Percentiles rank a stretch among this genome's conserved stretches.
Conservation (phyloP, 352 stramenopile genomes). For the Globisporangium lucens region DNA sequence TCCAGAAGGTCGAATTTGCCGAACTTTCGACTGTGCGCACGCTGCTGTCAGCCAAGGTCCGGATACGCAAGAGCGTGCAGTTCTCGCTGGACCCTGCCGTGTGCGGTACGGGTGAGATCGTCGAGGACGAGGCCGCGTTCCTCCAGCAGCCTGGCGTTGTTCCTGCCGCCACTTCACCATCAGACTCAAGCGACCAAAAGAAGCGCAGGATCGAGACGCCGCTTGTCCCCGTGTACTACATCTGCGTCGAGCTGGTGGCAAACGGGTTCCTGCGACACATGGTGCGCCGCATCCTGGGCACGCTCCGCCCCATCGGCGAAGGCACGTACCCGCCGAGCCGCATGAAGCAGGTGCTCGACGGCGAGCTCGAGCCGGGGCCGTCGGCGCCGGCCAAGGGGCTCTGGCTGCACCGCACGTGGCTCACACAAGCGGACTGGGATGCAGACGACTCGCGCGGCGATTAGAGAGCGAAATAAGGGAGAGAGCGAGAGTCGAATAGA, state of each 20-base stretch:
- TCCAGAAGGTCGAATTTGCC: slow-evolving; percentile 54
- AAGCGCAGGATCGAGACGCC: slow-evolving; percentile 28
- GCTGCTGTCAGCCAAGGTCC: slow-evolving; percentile 57
- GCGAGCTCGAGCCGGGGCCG: slow-evolving; percentile 47
- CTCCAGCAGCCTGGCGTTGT: background rate
- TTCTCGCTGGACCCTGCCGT: slow-evolving; percentile 63
- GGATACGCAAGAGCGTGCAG: slow-evolving; percentile 57
- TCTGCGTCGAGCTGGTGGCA: slow-evolving; percentile 81
- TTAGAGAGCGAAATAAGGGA: slow-evolving; percentile 27
- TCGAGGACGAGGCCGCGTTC: slow-evolving; percentile 39
- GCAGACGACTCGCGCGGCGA: slow-evolving; percentile 32
- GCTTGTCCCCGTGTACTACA: slow-evolving; percentile 48
- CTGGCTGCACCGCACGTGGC: slow-evolving; percentile 84
- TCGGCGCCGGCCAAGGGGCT: slow-evolving; percentile 75
- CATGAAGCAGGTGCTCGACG: slow-evolving; percentile 71
- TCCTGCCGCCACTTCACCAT: background rate
- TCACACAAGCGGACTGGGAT: slow-evolving; percentile 73
- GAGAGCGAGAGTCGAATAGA: background rate
- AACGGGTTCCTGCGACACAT: slow-evolving; percentile 88
- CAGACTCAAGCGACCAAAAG: slow-evolving; percentile 30
- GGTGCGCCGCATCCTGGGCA: slow-evolving; percentile 84
- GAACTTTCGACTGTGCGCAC: slow-evolving; percentile 69
- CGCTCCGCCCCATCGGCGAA: slow-evolving; percentile 74
- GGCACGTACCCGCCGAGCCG: slow-evolving; percentile 43
- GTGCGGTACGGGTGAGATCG: slow-evolving; percentile 54